Base-by-base conservation (phyloP, 306 rosid species). In the Cicer cuneatum region DNA sequence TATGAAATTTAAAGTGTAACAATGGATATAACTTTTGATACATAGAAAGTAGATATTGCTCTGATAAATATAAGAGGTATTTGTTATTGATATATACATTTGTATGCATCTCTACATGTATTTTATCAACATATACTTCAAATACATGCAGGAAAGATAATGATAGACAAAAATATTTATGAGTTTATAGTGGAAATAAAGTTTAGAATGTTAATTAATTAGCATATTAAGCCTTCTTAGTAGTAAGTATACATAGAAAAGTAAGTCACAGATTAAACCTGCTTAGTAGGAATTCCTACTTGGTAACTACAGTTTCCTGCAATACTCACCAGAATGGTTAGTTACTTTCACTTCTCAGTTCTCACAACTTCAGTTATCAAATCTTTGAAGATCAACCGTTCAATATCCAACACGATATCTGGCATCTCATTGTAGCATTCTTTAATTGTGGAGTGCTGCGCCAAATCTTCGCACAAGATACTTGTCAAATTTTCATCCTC, bases 331-430 rank as follows among this genome's bases (percentile, higher is more conserved):
- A 3, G 85, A 80, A 64, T 66, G 66, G 80, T 83, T 81, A 66
- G 71, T 82, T 80, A 69, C 72, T 56, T 29, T 29, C 35, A 29
- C 35, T 29, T 29, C 35, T 84, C 90, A 53, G 72, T 61, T 58
- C 72, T 81, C 71, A 87, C 89, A 78, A 85, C 45, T 67, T 95
- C 99, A 14, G 92, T 95, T 81, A 95, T 87, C 82, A 95, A 78
- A 79, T 92, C 99, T 66, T 92, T 95, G 69, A 92, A 95, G 85
- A 95, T 95, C 90, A 85, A 82, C 83, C 98, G 72, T 77, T 95
- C 99, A 12, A 95, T 74, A 68, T 86, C 97, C 90, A 95, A 85
- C 86, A 87, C 99, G 46, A 90, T 14, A 39, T 74, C 73, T 13
- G 98, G 87, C 16, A 89, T 77, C 86, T 87, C 89, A 39, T 75